Evolutionary conservation across 768 basidiomycete species (phyloP), one percentile per base, ranked within the genome.

Genomic region (Sutorius australiensis): DNA sequence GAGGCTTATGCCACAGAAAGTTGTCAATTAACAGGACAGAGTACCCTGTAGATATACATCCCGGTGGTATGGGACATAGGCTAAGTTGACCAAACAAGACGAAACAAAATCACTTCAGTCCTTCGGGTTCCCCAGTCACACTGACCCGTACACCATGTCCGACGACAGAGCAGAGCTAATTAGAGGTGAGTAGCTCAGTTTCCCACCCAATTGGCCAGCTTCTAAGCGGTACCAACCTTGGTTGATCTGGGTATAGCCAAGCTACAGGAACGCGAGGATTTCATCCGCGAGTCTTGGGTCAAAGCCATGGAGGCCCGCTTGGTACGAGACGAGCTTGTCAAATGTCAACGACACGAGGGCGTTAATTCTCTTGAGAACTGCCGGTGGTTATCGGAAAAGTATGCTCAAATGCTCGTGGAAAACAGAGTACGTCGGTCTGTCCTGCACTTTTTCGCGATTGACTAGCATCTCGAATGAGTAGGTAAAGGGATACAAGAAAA

Each of bases 351-450:
- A 61, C 78, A 80, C 7, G 95, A 98, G 75, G 93, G 95, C 31
- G 89, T 94, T 36, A 97, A 98, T 72, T 84, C 91, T 64, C 83
- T 90, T 55, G 88, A 94, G 71, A 88, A 84, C 62, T 98, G 95
- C 74, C 84, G 81, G 66, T 87, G 92, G 76, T 71, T 95, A 42
- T 81, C 89, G 42, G 86, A 94, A 55, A 86, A 85, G 67, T 97
- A 97, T 65, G 67, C 84, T 30, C 73, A 73, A 28, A 89, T 95
- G 85, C 73, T 98, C 48, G 73, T 75, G 69, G 84, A 88, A 45
- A 89, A 87, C 67, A 85, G 79, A 79, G 94, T 95, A 66, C 60
- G 89, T 46, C 28, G 5, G 36, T 50, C 27, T 17, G 17, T 47
- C 17, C 14, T 28, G 24, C 42, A 33, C 1, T 6, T 32, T 38